Conservation (phyloP, 1,284 basidiomycete genomes). For the Cryptococcus sp. region DNA sequence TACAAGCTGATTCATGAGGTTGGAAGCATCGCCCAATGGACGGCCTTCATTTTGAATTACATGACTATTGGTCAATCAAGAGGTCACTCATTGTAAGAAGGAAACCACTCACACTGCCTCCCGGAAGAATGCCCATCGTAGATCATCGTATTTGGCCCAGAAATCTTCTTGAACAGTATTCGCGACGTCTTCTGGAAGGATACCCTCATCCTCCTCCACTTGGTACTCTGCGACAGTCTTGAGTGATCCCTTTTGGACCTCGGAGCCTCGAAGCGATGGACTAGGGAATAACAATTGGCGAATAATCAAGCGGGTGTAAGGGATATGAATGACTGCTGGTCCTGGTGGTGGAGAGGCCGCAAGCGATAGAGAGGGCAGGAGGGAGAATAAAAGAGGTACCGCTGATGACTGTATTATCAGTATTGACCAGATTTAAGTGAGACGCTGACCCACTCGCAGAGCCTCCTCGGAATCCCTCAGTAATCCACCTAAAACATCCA, state of each 20-base stretch:
- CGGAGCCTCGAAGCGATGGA: conserved; percentile 37
- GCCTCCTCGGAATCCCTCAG: conserved; percentile 67
- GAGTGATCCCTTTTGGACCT: conserved; percentile 23
- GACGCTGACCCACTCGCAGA: conserved; percentile 53
- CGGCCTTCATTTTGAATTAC: conserved; percentile 2
- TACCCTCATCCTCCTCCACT: conserved; percentile 36
- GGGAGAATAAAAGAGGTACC: conserved; percentile 71
- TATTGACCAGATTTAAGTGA: not conserved
- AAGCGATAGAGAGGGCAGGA: conserved; percentile 72
- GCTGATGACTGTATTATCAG: conserved; percentile 59
- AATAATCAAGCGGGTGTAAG: conserved; percentile 42
- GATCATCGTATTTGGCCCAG: conserved; percentile 58
- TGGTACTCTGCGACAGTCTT: conserved; percentile 20
- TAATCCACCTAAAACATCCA: conserved; percentile 62
- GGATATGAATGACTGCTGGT: conserved; percentile 28
- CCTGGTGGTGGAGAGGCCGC: conserved; percentile 41
- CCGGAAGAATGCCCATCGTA: conserved; percentile 88
- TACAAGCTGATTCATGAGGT: conserved; percentile 72
- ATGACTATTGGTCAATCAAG: not conserved
- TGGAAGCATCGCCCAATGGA: conserved; percentile 48
- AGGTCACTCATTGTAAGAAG: not conserved
- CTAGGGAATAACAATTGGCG: conserved; percentile 34
- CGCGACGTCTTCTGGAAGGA: conserved; percentile 64
- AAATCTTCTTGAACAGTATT: conserved; percentile 43
- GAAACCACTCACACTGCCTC: conserved; percentile 61